Percentiles rank a stretch among this genome's conserved stretches.
These are phyloP conservation scores for Candida anglica DNA, from an alignment of 805 yeast species.

Conservation along the genomic window DNA sequence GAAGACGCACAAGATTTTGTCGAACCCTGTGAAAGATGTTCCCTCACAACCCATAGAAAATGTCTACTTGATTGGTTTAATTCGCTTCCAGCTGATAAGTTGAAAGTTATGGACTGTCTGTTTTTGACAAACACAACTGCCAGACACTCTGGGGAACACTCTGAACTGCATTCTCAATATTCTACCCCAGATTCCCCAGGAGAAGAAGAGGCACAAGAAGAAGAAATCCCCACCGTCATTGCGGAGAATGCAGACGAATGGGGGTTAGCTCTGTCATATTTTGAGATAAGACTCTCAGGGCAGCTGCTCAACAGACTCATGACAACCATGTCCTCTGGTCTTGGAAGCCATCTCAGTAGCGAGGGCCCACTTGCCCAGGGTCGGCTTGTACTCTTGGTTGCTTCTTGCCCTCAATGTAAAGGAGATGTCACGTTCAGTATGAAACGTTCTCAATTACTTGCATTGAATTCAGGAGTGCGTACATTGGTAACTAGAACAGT, in stretches of 20 bases:
- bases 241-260: neutral
- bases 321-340: constrained; percentile 6
- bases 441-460: constrained; percentile 22
- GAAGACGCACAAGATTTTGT: constrained; percentile 33
- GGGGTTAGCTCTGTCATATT: neutral
- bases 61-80: constrained; percentile 41
- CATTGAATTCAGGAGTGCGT: constrained; percentile 14
- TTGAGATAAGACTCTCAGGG: constrained; percentile 9
- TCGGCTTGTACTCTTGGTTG: constrained; percentile 14
- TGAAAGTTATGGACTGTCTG: constrained; percentile 13
- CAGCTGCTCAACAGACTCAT: constrained; percentile 13
- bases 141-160: constrained; percentile 2
- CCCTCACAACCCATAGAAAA: constrained; percentile 30
- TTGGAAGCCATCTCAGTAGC: neutral
- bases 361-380: neutral
- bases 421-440: constrained; percentile 28
- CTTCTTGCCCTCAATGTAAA: constrained; percentile 42
- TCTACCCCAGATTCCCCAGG: constrained; percentile 28
- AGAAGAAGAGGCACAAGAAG: constrained; percentile 50
- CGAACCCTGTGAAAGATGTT: constrained; percentile 36
- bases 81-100: constrained; percentile 25
- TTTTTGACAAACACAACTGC: neutral
- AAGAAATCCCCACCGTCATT: too few relatives aligned
- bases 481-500: constrained; percentile 15
- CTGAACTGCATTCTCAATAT: neutral